A percentile compares a stretch with the other conserved stretches of the same genome.
These are phyloP conservation scores for Geranomyces variabilis DNA, from an alignment of 192 early-diverging fungal species.

Conservation along the genomic window DNA sequence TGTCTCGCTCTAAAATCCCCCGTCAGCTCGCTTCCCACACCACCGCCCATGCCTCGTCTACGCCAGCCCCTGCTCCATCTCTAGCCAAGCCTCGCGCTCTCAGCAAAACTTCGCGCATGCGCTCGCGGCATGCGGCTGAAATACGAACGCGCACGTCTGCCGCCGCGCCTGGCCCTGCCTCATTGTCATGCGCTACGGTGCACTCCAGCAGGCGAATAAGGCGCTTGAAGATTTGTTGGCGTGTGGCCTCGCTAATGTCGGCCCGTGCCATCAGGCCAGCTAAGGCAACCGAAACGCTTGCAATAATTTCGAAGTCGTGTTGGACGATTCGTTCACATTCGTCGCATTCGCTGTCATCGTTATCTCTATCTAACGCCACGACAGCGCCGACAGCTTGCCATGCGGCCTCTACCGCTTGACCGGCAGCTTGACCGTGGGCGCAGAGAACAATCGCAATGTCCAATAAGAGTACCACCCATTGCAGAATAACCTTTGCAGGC, in stretches of 20 bases:
- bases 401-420: constrained; percentile 7
- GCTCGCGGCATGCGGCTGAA: constrained; percentile 8
- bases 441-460: constrained; percentile 29
- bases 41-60: constrained; percentile 12
- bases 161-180: neutral
- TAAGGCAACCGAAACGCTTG: neutral
- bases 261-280: neutral
- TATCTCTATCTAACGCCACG: constrained; percentile 4
- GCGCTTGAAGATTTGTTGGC: constrained; percentile 29
- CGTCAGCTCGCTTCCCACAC: constrained; percentile 21
- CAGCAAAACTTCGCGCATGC: constrained; percentile 15
- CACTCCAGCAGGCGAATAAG: constrained; percentile 33
- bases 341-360: neutral
- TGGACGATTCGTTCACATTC: neutral
- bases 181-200: neutral
- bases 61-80: neutral
- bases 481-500: neutral
- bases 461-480: constrained; percentile 23
- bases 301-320: neutral
- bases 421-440: constrained; percentile 3
- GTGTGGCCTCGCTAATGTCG: neutral
- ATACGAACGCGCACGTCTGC: neutral
- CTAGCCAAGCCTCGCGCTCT: neutral
- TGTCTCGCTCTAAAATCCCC: neutral
- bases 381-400: constrained; percentile 16